Evolutionary conservation across 2,329 filamentous ascomycete species (phyloP).

Genomic region (Lecanosticta acicola): DNA sequence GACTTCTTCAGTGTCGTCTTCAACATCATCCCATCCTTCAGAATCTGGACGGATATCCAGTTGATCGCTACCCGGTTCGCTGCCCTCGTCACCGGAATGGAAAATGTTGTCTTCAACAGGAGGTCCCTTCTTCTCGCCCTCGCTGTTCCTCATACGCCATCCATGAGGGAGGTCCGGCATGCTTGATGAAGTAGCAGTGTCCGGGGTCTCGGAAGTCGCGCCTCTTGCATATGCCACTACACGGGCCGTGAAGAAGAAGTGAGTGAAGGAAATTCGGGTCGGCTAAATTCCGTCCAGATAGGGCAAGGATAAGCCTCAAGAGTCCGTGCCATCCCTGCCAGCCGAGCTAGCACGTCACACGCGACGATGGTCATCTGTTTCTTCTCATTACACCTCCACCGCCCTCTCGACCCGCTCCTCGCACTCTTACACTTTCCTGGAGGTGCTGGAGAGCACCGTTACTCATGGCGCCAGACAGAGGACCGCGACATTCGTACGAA

Average conservation of each 20-base stretch:
- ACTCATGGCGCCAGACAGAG: slow-evolving; percentile 34
- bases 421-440: too few relatives aligned
- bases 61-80: slow-evolving; percentile 12
- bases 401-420: not conserved
- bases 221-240: too few relatives aligned
- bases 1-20: slow-evolving; percentile 36
- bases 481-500: slow-evolving; percentile 9
- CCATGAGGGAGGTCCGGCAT: slow-evolving; percentile 23
- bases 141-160: slow-evolving; percentile 23
- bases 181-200: not conserved
- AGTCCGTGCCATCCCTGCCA: not conserved
- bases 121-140: slow-evolving; percentile 19
- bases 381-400: not conserved
- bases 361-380: not conserved
- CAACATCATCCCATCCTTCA: slow-evolving; percentile 43
- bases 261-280: slow-evolving; percentile 1
- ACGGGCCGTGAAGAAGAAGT: too few relatives aligned
- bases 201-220: not conserved
- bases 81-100: slow-evolving; percentile 19
- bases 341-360: not conserved
- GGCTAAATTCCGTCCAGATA: not conserved
- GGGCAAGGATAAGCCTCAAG: slow-evolving; percentile 8
- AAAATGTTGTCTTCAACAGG: slow-evolving; percentile 20
- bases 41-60: slow-evolving; percentile 31
- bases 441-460: not conserved